Evolutionary conservation across 2,329 filamentous ascomycete species (phyloP), one percentile per base, ranked within the genome.

Genomic region (Clarireedia paspali): DNA sequence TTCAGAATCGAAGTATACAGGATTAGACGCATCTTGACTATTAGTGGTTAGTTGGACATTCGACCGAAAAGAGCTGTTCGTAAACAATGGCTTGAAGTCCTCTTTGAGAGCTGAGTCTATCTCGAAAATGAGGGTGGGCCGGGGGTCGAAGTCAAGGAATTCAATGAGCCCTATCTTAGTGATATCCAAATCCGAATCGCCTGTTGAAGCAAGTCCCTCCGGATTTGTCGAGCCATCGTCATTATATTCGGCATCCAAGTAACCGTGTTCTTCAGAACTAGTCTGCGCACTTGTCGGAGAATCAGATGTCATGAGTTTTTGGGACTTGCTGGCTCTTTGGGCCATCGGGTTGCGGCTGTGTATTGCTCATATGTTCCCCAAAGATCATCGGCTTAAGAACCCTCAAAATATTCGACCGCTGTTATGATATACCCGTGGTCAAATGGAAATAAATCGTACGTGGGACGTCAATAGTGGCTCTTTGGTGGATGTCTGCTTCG

Each of bases 51-150:
- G 23, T 26, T 38, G 20, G 9, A 36, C 12, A 20, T 52, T 51
- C 14, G 53, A 45, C 2, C 12, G 40, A 24, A 52, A 56, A 24
- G 53, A 14, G 12, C 77, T 74, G 64, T 91, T 91, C 26, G 79
- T 77, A 66, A 86, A 91, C 0, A 88, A 63, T 3, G 87, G 76
- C 6, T 48, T 47, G 1, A 75, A 71, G n/a, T 74, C 74, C 47
- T 87, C 71, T 26, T 45, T 40, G 6, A 52, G 17, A 20, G n/a
- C 36, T 34, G 39, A 42, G 4, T 55, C 23, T 42, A 55, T 9
- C 62, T 91, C 87, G 34, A 91, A 74, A 42, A 91, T 76, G 63
- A 91, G 88, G 0, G 85, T 88, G 2, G 87, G 88, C 48, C 88
- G 76, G 53, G 84, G 80, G 67, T 91, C 88, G 59, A 86, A 79